Evolutionary conservation across 371 early-diverging fungal species (phyloP).

Genomic region (Mortierella sp.): DNA sequence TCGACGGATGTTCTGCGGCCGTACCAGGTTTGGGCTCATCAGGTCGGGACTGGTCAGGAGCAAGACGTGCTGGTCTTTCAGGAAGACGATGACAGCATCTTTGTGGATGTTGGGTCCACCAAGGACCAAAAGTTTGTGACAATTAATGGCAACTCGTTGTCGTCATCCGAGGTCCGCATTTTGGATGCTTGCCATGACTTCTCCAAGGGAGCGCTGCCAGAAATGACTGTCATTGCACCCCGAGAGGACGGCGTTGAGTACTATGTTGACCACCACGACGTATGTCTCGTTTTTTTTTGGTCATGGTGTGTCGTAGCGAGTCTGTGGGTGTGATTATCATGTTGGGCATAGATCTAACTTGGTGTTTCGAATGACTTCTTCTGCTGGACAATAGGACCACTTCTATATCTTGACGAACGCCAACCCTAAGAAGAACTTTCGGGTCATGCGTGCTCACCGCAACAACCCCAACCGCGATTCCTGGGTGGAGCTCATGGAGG

Average conservation of each 20-base stretch:
- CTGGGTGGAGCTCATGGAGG: slow-evolving; percentile 77
- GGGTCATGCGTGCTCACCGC: slow-evolving; percentile 69
- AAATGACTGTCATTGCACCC: slow-evolving; percentile 67
- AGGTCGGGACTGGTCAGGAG: slow-evolving; percentile 67
- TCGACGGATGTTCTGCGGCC: slow-evolving; percentile 83
- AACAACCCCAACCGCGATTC: slow-evolving; percentile 51
- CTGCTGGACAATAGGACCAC: slow-evolving; percentile 59
- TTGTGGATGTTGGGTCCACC: slow-evolving; percentile 86
- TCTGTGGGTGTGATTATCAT: too few relatives aligned
- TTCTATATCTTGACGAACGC: slow-evolving; percentile 85
- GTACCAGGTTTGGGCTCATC: slow-evolving; percentile 71
- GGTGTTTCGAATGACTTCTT: background rate
- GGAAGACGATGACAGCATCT: slow-evolving; percentile 76
- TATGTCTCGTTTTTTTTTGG: slow-evolving; percentile 45
- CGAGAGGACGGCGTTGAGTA: slow-evolving; percentile 77
- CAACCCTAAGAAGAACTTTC: slow-evolving; percentile 72
- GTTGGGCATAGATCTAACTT: background rate
- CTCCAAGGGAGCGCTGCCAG: slow-evolving; percentile 46
- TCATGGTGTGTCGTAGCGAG: background rate
- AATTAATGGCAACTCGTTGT: slow-evolving; percentile 82
- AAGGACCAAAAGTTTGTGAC: slow-evolving; percentile 85
- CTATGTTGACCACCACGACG: slow-evolving; percentile 87
- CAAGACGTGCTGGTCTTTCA: slow-evolving; percentile 77
- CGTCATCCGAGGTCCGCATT: slow-evolving; percentile 82
- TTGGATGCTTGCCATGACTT: slow-evolving; percentile 68